Evolutionary conservation across 257 asterid genomes (phyloP).

Genomic region (Scutellaria minor): DNA sequence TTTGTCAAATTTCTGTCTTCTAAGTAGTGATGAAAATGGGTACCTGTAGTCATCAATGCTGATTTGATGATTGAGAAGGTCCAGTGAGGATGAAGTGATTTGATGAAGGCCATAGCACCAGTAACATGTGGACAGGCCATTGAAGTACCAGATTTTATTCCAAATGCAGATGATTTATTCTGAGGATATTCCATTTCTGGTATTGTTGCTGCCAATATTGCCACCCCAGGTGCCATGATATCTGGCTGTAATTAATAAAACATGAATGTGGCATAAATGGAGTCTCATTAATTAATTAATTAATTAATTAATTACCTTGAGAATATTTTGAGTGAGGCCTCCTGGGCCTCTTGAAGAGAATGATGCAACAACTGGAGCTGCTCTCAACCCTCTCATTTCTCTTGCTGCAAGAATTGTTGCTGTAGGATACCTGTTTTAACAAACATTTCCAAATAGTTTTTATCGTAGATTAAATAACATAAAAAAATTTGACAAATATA

Average conservation of each 20-base stretch:
- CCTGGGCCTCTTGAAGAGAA: constrained; percentile 84
- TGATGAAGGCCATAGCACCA: constrained; percentile 71
- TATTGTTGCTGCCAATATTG: constrained; percentile 61
- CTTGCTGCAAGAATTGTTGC: constrained; percentile 64
- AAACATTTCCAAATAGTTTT: neutral
- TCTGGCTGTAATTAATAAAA: constrained; percentile 61
- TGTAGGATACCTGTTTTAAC: constrained; percentile 49
- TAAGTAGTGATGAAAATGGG: neutral
- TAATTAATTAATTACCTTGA: constrained; percentile 48
- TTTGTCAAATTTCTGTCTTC: too few relatives aligned
- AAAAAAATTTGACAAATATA: too few relatives aligned
- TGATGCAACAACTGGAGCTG: constrained; percentile 73
- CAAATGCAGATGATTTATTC: constrained; percentile 46
- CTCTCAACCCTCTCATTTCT: constrained; percentile 45
- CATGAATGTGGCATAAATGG: too few relatives aligned
- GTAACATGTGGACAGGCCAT: constrained; percentile 91
- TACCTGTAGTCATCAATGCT: constrained; percentile 79
- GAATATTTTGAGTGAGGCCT: constrained; percentile 59
- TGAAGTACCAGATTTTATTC: constrained; percentile 75
- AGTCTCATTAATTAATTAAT: too few relatives aligned
- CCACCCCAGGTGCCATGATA: constrained; percentile 77
- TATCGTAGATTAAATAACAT: too few relatives aligned
- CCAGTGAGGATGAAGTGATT: constrained; percentile 66
- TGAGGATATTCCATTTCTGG: constrained; percentile 47
- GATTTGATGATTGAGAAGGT: constrained; percentile 68